These are phyloP conservation scores for Candida tropicalis DNA, from an alignment of 1,139 yeast species.

Conservation along the genomic window DNA sequence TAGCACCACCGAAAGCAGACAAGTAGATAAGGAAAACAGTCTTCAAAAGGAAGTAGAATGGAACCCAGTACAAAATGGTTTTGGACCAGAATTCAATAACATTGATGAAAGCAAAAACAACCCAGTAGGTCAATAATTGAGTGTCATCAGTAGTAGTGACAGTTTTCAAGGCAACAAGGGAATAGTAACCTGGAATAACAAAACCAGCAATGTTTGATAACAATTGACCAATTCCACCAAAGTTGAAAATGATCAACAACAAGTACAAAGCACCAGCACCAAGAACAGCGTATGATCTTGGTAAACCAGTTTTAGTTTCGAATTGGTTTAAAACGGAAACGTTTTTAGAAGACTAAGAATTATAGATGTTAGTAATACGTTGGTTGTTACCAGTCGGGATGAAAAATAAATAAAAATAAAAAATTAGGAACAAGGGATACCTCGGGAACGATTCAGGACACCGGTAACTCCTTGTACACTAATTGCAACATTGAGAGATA, in stretches of 20 bases:
- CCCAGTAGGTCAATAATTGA: conserved; percentile 92
- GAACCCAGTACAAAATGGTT: conserved; percentile 90
- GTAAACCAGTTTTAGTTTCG: conserved; percentile 71
- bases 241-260: conserved; percentile 77
- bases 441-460: too few species aligned
- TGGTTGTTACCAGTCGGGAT: too few species aligned
- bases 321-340: conserved; percentile 49
- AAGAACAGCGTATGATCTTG: conserved; percentile 83
- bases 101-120: conserved; percentile 87
- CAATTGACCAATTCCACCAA: conserved; percentile 93
- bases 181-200: conserved; percentile 86
- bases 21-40: conserved; percentile 84
- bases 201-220: conserved; percentile 92
- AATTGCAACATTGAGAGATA: too few species aligned
- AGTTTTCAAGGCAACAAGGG: conserved; percentile 82
- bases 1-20: conserved; percentile 88
- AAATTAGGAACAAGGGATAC: not conserved
- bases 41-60: conserved; percentile 94
- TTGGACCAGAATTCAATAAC: conserved; percentile 95
- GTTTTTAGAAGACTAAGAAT: conserved; percentile 32
- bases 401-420: too few species aligned
- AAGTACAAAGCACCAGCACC: conserved; percentile 69
- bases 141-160: conserved; percentile 72
- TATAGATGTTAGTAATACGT: conserved; percentile 1
- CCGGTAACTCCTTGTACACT: too few species aligned